Evolutionary conservation across 1,284 basidiomycete species (phyloP), one percentile per base, ranked within the genome.

Genomic region (Cutaneotrichosporon sp.): DNA sequence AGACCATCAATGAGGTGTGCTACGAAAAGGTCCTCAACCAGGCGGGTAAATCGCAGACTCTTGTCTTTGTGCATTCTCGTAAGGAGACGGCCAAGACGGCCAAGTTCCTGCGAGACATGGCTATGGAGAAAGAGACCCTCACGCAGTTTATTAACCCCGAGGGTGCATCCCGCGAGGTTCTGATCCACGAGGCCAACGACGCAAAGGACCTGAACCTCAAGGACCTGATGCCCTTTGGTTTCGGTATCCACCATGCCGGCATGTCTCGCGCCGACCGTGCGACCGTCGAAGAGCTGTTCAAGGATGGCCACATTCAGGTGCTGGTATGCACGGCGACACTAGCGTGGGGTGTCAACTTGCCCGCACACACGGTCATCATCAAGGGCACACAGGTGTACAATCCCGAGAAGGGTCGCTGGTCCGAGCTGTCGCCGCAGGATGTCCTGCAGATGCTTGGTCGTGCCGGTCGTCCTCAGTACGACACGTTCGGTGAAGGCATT

Each of bases 351-450:
- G 94, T 98, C 76, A 98, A 98, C 72, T 77, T 98, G 1, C 96
- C 96, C 1, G 94, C 94, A 0, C 96, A 98, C 66, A 90, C 91
- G 3, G 94, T 97, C 74, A 93, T 98, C 77, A 97, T 98, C 81
- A 99, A 98, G 74, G 96, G 96, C 34, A 98, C 96, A 0, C 94
- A 98, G 76, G 93, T 98, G 59, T 98, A 98, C 79, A 97, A 97
- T 72, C 96, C 96, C 0, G 93, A 96, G 75, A 97, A 98, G 77
- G 96, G 96, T 20, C 85, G 89, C 8, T 98, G 94, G 96, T 86
- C 88, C 8, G 96, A 98, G 73, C 77, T 98, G 12, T 96, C 92
- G 0, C 87, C 89, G 0, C 94, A 98, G 74, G 96, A 98, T 67
- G 92, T 97, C 8, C 79, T 98, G 5, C 96, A 99, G 77, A 98